Base-by-base conservation (phyloP, 768 basidiomycete genomes). In the Naganishia kalamii region DNA sequence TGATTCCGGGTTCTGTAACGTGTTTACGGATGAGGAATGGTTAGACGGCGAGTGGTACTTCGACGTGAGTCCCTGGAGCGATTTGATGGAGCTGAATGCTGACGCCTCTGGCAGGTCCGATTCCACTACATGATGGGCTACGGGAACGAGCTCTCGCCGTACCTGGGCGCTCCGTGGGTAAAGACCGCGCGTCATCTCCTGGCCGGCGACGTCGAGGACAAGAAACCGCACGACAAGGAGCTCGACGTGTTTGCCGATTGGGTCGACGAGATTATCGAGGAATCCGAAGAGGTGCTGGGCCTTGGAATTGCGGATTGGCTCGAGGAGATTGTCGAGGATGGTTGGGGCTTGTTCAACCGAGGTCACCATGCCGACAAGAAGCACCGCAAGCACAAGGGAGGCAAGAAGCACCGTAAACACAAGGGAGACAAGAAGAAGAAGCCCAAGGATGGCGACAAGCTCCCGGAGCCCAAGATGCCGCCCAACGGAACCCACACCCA, bases 401-500 rank as follows among this genome's bases (percentile, higher is more conserved):
- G 23, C n/a, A 23, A 35, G 30, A 48, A 49, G 48, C 48, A 50
- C 48, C 11, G 23, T n/a, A 54, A 54, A 33, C 32, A 41, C 25
- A 41, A 43, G 30, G 59, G 23, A 30, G 68, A 69, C 43, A 59
- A 52, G 12, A 62, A 70, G 17, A 63, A 63, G 32, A 62, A 63
- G 41, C 29, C 35, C 2, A 65, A 67, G 60, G 41, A 47, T 2
- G 61, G 52, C 51, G 57, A 64, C 44, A 66, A 66, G 11, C 65
- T 80, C 11, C 79, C 79, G 2, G 62, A 69, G 29, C 80, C 80
- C 1, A 73, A 71, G 25, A 50, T 71, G 0, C 78, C 79, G 21
- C 80, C 80, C 11, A 79, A 80, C 66, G 78, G 74, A 2, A 79
- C 79, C 1, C 78, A 80, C 65, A 71, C 77, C 12, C 80, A 81